Evolutionary conservation across 1,284 basidiomycete species (phyloP).

Genomic region (Anthracocystis setariae): DNA sequence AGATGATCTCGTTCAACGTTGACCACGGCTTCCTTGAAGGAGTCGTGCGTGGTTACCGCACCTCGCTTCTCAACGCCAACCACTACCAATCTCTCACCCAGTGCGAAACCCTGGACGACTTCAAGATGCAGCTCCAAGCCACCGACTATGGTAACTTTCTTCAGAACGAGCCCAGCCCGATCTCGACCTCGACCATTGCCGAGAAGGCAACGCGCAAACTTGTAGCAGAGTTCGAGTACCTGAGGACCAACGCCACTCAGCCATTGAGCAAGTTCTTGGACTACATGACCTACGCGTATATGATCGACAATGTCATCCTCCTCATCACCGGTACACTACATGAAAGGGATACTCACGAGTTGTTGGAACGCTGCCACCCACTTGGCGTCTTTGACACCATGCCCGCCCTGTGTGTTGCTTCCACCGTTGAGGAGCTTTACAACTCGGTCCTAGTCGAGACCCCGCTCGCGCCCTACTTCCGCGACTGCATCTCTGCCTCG

Average conservation of each 20-base stretch:
- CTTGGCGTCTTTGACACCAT: conserved; percentile 97
- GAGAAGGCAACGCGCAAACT: conserved; percentile 94
- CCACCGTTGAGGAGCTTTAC: conserved; percentile 98
- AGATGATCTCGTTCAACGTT: conserved; percentile 65
- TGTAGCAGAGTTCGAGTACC: conserved; percentile 96
- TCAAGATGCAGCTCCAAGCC: conserved; percentile 79
- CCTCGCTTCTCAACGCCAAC: conserved; percentile 84
- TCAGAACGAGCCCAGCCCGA: conserved; percentile 92
- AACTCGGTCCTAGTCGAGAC: conserved; percentile 97
- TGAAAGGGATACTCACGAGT: conserved; percentile 95
- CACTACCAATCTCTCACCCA: conserved; percentile 95
- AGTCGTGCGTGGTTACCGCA: conserved; percentile 92
- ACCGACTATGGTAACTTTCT: conserved; percentile 99
- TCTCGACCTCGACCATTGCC: conserved; percentile 92
- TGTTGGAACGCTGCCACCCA: conserved; percentile 95
- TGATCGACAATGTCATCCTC: conserved; percentile 99
- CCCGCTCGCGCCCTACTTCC: conserved; percentile 96
- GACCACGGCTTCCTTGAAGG: conserved; percentile 73
- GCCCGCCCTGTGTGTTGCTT: conserved; percentile 98
- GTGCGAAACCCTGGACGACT: conserved; percentile 92
- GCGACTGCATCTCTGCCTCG: conserved; percentile 90
- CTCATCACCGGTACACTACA: conserved; percentile 97
- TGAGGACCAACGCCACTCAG: conserved; percentile 88
- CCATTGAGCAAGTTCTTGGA: conserved; percentile 93
- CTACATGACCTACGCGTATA: conserved; percentile 99